These are phyloP conservation scores for Erodium moschatum DNA, from an alignment of 441 rosid genomes.

Conservation along the genomic window DNA sequence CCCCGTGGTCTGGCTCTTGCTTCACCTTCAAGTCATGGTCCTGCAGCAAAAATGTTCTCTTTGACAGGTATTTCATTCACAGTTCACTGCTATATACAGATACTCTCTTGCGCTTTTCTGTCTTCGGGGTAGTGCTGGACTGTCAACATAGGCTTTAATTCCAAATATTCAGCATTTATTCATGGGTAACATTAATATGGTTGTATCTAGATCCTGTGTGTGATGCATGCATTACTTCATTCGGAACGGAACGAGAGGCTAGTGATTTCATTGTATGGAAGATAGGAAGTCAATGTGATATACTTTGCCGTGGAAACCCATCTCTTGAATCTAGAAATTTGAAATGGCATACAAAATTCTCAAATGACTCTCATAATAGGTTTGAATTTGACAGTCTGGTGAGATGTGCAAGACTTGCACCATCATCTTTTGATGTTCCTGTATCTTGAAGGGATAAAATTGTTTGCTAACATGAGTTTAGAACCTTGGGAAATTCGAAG, in stretches of 20 bases:
- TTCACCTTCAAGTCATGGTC: slow-evolving; percentile 54
- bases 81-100: slow-evolving; percentile 4
- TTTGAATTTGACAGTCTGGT: background rate
- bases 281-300: slow-evolving; percentile 4
- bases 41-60: slow-evolving; percentile 85
- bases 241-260: background rate
- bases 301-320: background rate
- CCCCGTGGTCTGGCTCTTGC: slow-evolving; percentile 78
- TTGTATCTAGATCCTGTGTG: background rate
- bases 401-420: background rate
- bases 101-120: background rate
- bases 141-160: background rate
- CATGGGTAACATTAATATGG: background rate
- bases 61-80: slow-evolving; percentile 51
- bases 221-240: background rate
- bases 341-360: background rate
- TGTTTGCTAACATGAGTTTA: background rate
- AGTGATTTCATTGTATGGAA: background rate
- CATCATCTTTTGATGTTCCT: background rate
- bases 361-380: background rate
- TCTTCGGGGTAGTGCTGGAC: slow-evolving; percentile 3
- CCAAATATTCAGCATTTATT: background rate
- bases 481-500: background rate
- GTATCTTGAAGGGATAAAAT: background rate
- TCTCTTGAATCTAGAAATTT: background rate